Base-by-base conservation (phyloP, 108 stramenopile species). In the Nannochloropsis gaditana region DNA sequence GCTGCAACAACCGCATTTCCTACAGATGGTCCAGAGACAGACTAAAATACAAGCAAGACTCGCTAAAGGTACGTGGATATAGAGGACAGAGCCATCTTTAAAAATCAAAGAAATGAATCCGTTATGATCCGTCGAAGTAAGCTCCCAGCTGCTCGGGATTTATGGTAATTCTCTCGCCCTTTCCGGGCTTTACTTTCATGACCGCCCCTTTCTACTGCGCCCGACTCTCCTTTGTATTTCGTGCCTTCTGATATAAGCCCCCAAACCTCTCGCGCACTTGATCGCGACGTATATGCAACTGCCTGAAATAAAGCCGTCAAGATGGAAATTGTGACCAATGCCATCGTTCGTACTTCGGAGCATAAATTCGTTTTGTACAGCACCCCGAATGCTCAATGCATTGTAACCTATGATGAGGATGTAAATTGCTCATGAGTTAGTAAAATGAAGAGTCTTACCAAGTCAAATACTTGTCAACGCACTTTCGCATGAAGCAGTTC, bases 281-380 rank as follows among this genome's bases (percentile, higher is more conserved):
- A 73, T n/a, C 15, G 2, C 59, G n/a, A 73, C 59, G n/a, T 73
- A 73, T 2, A 73, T 73, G n/a, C 15, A 2, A 15, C 19, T n/a
- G 19, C 59, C 59, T 15, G 59, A 73, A 2, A 73, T n/a, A 73
- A 73, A 73, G 4, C 59, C 59, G n/a, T 73, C 59, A 73, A 73
- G 15, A n/a, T 73, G 59, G 0, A 73, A 73, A n/a, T n/a, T 73
- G 59, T 73, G 59, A n/a, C 59, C 59, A 73, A 73, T 73, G n/a
- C 59, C 59, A 6, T 73, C 59, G 59, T 73, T 73, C 3, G 59
- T 73, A n/a, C 59, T 73, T n/a, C 59, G 59, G 6, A 73, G 59
- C 59, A 73, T n/a, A 73, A n/a, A 73, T 73, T 73, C 59, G 59
- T n/a, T n/a, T 73, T 73, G 15, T 73, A 73, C n/a, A 15, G n/a